Conservation (phyloP, 1,284 basidiomycete species). For the Ganoderma meredithae region DNA sequence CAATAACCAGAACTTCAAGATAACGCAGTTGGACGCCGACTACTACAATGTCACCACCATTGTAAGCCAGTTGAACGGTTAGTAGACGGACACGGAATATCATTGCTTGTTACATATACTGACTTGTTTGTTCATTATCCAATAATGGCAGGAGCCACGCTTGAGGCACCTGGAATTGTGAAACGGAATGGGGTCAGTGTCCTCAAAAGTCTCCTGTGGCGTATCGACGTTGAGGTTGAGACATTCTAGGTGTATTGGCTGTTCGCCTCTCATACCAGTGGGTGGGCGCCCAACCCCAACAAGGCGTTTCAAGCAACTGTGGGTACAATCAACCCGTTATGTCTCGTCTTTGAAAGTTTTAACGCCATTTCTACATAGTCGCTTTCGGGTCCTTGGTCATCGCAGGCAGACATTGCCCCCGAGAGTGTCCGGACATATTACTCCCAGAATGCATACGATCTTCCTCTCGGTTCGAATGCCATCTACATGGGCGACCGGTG, state of each 20-base stretch:
- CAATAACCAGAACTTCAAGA: constrained; percentile 76
- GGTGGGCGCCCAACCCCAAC: constrained; percentile 70
- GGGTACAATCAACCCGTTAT: constrained; percentile 25
- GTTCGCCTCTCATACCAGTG: constrained; percentile 67
- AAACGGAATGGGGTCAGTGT: constrained; percentile 59
- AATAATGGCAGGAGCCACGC: constrained; percentile 52
- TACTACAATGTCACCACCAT: constrained; percentile 64
- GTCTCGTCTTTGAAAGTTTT: not conserved
- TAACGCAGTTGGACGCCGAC: constrained; percentile 59
- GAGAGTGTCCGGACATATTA: constrained; percentile 60
- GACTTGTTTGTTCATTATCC: not conserved
- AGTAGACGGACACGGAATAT: constrained; percentile 24
- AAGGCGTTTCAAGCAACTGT: constrained; percentile 63
- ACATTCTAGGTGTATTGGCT: constrained; percentile 58
- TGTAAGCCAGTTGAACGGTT: constrained; percentile 55
- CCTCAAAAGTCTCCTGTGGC: not conserved
- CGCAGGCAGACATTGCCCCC: constrained; percentile 64
- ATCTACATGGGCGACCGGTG: constrained; percentile 75
- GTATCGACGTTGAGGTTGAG: not conserved
- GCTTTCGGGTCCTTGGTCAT: constrained; percentile 62
- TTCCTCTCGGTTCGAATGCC: constrained; percentile 56
- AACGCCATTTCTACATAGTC: constrained; percentile 44
- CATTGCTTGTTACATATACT: not conserved
- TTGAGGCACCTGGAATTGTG: constrained; percentile 69
- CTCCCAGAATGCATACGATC: constrained; percentile 67